Conservation (phyloP, 371 early-diverging fungal genomes). For the Saksenaea vasiformis region DNA sequence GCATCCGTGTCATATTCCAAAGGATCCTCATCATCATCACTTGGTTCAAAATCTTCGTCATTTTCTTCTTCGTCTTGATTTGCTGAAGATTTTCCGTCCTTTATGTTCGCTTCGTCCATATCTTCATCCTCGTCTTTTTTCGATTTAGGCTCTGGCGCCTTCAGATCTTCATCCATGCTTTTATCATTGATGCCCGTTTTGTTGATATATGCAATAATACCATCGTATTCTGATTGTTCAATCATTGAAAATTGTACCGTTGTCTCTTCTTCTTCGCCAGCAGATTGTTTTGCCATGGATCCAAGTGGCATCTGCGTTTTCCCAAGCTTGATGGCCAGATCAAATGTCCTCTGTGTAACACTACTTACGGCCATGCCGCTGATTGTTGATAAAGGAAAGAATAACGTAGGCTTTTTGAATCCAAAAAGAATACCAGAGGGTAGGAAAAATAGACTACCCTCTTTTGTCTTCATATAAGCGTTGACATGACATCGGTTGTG, state of each 20-base stretch:
- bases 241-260: constrained; percentile 58
- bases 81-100: constrained; percentile 8
- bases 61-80: constrained; percentile 34
- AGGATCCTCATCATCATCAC: constrained; percentile 43
- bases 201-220: constrained; percentile 50
- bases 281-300: not conserved
- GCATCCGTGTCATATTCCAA: constrained; percentile 44
- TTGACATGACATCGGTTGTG: constrained; percentile 29
- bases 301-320: constrained; percentile 19
- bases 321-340: constrained; percentile 35
- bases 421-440: constrained; percentile 62
- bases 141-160: constrained; percentile 25
- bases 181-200: constrained; percentile 38
- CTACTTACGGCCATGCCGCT: constrained; percentile 35
- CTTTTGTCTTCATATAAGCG: constrained; percentile 48
- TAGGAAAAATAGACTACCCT: constrained; percentile 56
- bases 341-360: constrained; percentile 61
- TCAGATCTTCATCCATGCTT: constrained; percentile 44
- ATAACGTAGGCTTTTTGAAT: constrained; percentile 60
- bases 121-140: constrained; percentile 1
- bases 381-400: constrained; percentile 42
- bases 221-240: constrained; percentile 52
- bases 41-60: constrained; percentile 35
- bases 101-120: not conserved
- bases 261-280: constrained; percentile 25